Percentiles rank a stretch among this genome's conserved stretches.
phyloP scores from a whole-genome alignment of 106 monocot species.

The Phalaenopsis aphrodite region DNA sequence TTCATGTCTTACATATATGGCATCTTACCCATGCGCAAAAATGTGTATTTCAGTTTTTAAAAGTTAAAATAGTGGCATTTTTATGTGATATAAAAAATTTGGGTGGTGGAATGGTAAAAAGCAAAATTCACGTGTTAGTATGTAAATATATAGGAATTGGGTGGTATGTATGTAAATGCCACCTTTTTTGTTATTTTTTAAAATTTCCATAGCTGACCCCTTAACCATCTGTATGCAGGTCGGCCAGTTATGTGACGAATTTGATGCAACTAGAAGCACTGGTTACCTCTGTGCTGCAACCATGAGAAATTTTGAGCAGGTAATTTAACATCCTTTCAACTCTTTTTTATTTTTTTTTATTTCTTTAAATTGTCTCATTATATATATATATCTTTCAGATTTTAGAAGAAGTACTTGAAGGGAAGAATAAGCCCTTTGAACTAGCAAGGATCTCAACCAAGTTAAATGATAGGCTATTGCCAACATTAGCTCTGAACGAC shows the following conservation, averaged over 20 bases:
- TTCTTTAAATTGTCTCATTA: background rate
- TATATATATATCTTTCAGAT: conserved; percentile 26
- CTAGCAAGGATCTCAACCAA: conserved; percentile 65
- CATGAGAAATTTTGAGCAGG: conserved; percentile 72
- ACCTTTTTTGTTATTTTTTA: background rate
- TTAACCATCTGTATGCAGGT: conserved; percentile 30
- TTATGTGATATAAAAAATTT: too few species aligned
- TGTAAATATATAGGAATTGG: too few species aligned
- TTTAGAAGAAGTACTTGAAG: conserved; percentile 72
- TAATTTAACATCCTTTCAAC: conserved; percentile 5
- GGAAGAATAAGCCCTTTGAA: conserved; percentile 38
- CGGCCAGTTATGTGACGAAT: conserved; percentile 57
- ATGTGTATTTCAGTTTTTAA: too few species aligned
- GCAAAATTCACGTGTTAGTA: too few species aligned
- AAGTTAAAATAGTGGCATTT: too few species aligned
- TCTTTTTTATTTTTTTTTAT: conserved; percentile 1
- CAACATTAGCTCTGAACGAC: conserved; percentile 71
- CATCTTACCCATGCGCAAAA: too few species aligned
- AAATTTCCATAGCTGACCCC: background rate
- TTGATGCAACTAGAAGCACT: conserved; percentile 88
- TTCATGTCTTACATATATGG: too few species aligned
- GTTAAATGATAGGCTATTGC: conserved; percentile 39
- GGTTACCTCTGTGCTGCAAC: conserved; percentile 94
- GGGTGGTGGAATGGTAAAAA: too few species aligned
- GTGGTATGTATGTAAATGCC: background rate